Evolutionary conservation across 2,329 filamentous ascomycete genomes (phyloP), one percentile per base, ranked within the genome.

Genomic region (Nemania diffusa): DNA sequence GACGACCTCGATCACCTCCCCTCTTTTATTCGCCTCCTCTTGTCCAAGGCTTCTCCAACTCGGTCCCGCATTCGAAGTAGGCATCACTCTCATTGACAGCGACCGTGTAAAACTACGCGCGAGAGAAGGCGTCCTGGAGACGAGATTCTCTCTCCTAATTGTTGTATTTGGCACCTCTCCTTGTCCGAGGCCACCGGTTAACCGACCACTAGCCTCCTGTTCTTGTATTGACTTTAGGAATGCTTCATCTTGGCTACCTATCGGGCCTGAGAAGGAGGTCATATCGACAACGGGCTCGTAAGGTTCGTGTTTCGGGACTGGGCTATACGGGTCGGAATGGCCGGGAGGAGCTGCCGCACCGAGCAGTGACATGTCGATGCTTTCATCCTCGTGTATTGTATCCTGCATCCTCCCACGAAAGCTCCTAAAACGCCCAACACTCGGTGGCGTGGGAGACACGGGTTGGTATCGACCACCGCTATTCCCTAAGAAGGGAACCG

Each of bases 1-100:
- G 52, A 90, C 83, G 2, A 90, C 85, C 73, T 89, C 83, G 65
- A 90, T 86, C 1, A 89, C 83, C 70, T 88, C 81, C 17, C 87
- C 87, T n/a, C 84, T 80, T 64, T 84, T 84, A 72, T 90, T 88
- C 0, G 88, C 88, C 73, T 89, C 86, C 11, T 79, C 82, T 75
- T 90, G 88, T 0, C 83, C 87, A 20, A 86, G 78, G 22, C 82
- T 79, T 62, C 80, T 83, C 61, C 89, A 78, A 0, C 82, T 84
- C 57, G 82, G 77, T 9, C 65, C 69, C 7, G 77, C 72, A 44
- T 69, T 76, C 22, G 75, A 66, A 24, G 64, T 60, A n/a, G 68
- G 63, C 3, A 74, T 70, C 22, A 73, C 73, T 20, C 77, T 75
- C 32, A 79, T 76, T 1, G 84, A 81, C 29, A 86, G 81, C 1